Evolutionary conservation across 441 rosid species (phyloP).

Genomic region (Adansonia gregorii): DNA sequence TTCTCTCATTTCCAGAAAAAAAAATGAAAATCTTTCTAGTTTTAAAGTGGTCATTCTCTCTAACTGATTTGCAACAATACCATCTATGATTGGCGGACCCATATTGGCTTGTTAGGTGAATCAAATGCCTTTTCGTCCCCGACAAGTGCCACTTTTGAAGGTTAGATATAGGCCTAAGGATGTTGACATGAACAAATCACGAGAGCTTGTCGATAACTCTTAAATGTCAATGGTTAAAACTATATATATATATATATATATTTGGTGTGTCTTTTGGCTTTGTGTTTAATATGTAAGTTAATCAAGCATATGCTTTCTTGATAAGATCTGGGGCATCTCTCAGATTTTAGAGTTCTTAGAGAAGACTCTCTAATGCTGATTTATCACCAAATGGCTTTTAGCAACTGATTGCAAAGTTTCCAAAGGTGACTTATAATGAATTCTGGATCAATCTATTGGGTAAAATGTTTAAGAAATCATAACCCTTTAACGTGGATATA

Average conservation of each 20-base stretch:
- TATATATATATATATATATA: no score
- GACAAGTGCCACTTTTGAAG: neutral
- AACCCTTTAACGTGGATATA: no score
- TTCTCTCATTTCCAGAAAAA: slow-evolving; percentile 28
- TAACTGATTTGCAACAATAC: neutral
- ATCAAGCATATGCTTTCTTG: no score
- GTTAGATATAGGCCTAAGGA: neutral
- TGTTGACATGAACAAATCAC: neutral
- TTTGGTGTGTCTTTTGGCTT: no score
- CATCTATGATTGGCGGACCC: no score
- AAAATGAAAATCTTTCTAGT: neutral
- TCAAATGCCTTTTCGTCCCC: neutral
- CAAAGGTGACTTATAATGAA: no score
- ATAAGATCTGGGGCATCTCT: neutral
- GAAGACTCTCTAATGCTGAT: neutral
- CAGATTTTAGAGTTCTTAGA: neutral
- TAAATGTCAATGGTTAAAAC: neutral
- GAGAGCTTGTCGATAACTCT: neutral
- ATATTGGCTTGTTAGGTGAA: neutral
- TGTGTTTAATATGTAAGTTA: no score
- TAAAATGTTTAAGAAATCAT: no score
- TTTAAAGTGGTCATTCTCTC: neutral
- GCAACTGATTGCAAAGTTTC: no score
- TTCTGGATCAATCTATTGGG: no score
- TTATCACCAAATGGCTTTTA: neutral